Evolutionary conservation across 345 rosid genomes (phyloP).

Genomic region (Salix dunnii): DNA sequence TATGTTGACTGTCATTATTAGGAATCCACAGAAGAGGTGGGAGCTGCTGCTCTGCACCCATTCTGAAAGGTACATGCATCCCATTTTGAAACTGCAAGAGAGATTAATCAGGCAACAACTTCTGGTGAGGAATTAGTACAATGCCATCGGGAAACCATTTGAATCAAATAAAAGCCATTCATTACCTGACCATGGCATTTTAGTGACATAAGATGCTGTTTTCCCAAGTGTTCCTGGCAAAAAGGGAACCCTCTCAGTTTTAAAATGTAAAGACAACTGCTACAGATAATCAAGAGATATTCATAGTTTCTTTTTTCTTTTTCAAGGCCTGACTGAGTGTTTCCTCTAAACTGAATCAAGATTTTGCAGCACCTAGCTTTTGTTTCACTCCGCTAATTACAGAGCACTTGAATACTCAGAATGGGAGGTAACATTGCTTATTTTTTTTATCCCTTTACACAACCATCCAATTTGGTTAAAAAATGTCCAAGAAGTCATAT

Average conservation of each 20-base stretch:
- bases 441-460: neutral
- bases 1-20: slow-evolving; percentile 38
- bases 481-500: neutral
- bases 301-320: neutral
- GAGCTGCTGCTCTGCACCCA: slow-evolving; percentile 59
- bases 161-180: slow-evolving; percentile 3
- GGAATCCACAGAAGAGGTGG: slow-evolving; percentile 57
- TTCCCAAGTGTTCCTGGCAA: slow-evolving; percentile 43
- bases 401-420: neutral
- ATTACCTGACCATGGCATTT: slow-evolving; percentile 53
- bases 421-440: neutral
- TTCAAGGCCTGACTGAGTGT: neutral
- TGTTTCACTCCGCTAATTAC: neutral
- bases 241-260: neutral
- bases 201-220: slow-evolving; percentile 50
- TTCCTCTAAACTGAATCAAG: neutral
- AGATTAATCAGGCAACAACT: slow-evolving; percentile 8
- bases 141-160: slow-evolving; percentile 5
- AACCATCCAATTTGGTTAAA: neutral
- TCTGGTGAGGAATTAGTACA: neutral
- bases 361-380: neutral
- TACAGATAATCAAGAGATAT: neutral
- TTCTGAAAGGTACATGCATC: slow-evolving; percentile 48
- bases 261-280: neutral
- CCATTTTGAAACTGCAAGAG: slow-evolving; percentile 52